A percentile compares a stretch with the other conserved stretches of the same genome.
phyloP scores from a whole-genome alignment of 495 filamentous ascomycete genomes.

The Neurospora cerealis region DNA sequence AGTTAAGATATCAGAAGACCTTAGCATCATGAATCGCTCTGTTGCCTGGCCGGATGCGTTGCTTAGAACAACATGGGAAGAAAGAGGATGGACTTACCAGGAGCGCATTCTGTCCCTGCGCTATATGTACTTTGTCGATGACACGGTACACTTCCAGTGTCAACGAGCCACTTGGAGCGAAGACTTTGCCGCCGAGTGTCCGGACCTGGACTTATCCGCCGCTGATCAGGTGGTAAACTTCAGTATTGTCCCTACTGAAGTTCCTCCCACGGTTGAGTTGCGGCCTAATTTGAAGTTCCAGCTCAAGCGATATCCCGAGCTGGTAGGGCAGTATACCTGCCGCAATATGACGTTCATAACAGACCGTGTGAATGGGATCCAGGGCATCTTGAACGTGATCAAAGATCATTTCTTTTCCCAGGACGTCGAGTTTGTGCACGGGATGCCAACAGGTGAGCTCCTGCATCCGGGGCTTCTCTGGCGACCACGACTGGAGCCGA shows the following conservation, averaged over 20 bases:
- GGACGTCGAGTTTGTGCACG: neutral
- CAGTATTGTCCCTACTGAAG: neutral
- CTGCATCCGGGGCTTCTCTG: neutral
- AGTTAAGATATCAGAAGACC: neutral
- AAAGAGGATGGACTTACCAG: neutral
- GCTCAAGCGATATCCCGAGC: neutral
- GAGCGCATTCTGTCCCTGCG: neutral
- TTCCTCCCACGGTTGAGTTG: neutral
- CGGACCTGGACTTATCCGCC: neutral
- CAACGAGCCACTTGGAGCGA: neutral
- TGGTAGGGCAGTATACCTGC: neutral
- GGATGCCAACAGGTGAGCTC: neutral
- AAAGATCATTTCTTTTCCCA: neutral
- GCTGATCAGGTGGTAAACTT: neutral
- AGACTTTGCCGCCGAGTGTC: neutral
- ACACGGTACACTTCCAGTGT: neutral
- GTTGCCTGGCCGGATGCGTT: neutral
- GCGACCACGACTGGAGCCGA: neutral
- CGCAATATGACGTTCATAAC: neutral
- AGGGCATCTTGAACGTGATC: neutral
- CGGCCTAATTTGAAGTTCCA: neutral
- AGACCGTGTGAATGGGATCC: neutral
- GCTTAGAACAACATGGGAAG: neutral
- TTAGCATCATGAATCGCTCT: neutral
- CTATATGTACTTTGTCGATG: neutral